Conservation (phyloP, 1,139 yeast species). For the Candida pseudoviswanathii region DNA sequence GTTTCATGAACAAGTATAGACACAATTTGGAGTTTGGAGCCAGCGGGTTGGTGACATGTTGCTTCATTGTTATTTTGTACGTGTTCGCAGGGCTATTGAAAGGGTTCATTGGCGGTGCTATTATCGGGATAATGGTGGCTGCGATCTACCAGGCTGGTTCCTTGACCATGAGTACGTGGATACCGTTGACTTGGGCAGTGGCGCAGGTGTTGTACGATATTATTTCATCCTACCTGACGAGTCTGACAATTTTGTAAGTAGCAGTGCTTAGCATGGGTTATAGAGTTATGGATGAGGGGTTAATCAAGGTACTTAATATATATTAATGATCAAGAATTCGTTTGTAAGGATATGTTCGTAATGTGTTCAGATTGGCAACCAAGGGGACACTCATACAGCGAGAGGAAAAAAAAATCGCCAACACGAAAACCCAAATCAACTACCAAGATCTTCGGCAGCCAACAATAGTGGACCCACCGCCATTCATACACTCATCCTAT, state of each 20-base stretch:
- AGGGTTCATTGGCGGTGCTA: slow-evolving; percentile 71
- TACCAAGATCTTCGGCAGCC: not conserved
- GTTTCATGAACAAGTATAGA: slow-evolving; percentile 25
- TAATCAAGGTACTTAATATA: no score
- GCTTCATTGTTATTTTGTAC: slow-evolving; percentile 50
- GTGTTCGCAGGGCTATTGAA: slow-evolving; percentile 58
- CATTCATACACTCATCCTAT: not conserved
- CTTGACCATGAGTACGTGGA: slow-evolving; percentile 90
- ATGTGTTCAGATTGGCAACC: not conserved
- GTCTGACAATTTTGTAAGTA: slow-evolving; percentile 35
- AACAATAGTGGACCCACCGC: no score
- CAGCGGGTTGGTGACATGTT: slow-evolving; percentile 10
- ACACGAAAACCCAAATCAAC: not conserved
- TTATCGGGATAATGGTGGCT: slow-evolving; percentile 63
- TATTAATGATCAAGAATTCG: no score
- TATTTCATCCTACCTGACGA: slow-evolving; percentile 59
- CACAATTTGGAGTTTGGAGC: slow-evolving; percentile 19
- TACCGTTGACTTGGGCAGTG: slow-evolving; percentile 81
- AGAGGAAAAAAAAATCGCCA: not conserved
- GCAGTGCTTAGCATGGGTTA: no score
- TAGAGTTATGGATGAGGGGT: no score
- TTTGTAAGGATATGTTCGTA: no score
- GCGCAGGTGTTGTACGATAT: slow-evolving; percentile 68
- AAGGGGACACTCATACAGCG: not conserved
- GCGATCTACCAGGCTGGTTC: slow-evolving; percentile 78